Evolutionary conservation across 2,329 filamentous ascomycete genomes (phyloP).

Genomic region (Aspergillus tamarii): DNA sequence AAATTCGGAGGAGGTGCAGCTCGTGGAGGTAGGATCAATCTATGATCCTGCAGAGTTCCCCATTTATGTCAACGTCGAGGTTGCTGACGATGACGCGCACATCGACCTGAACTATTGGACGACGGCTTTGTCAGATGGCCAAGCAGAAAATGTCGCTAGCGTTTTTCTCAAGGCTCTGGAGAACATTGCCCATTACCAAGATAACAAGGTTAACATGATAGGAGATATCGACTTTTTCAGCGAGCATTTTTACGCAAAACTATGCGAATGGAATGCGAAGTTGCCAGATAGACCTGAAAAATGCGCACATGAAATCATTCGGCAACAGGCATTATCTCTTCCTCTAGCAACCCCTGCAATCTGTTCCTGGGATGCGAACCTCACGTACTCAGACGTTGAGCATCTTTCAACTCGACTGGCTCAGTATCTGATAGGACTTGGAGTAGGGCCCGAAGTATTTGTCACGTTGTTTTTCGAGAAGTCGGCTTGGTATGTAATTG

Average conservation of each 20-base stretch:
- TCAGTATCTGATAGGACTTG: slow-evolving; percentile 39
- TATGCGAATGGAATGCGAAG: slow-evolving; percentile 39
- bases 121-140: slow-evolving; percentile 40
- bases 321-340: slow-evolving; percentile 31
- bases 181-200: slow-evolving; percentile 41
- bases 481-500: slow-evolving; percentile 47
- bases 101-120: slow-evolving; percentile 49
- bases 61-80: slow-evolving; percentile 53
- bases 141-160: slow-evolving; percentile 43
- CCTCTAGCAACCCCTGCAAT: slow-evolving; percentile 32
- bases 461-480: slow-evolving; percentile 49
- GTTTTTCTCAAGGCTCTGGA: slow-evolving; percentile 42
- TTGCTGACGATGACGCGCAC: slow-evolving; percentile 42
- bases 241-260: slow-evolving; percentile 32
- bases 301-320: slow-evolving; percentile 42
- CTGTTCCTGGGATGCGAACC: slow-evolving; percentile 40
- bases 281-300: slow-evolving; percentile 33
- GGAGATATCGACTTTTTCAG: slow-evolving; percentile 36
- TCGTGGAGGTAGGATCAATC: slow-evolving; percentile 43
- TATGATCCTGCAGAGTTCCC: slow-evolving; percentile 55
- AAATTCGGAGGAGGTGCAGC: slow-evolving; percentile 34
- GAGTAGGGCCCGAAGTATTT: slow-evolving; percentile 43
- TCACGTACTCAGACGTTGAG: slow-evolving; percentile 43
- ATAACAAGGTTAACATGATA: slow-evolving; percentile 35
- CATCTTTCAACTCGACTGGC: slow-evolving; percentile 41